Base-by-base conservation (phyloP, 139 green algal species). In the Penium margaritaceum region DNA sequence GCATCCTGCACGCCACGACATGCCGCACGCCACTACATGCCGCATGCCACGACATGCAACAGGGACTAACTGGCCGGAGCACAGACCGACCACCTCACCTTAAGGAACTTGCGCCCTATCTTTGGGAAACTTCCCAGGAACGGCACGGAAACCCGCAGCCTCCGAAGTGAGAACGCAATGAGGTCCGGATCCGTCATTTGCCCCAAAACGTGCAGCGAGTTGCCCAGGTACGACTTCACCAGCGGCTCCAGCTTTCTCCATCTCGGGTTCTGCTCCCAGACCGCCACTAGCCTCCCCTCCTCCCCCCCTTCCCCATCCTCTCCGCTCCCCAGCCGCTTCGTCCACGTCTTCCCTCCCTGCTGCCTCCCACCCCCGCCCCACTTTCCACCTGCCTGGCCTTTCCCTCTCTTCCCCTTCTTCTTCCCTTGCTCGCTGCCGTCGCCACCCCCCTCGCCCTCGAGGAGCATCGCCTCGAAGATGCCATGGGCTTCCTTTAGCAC, bases 141-240 rank as follows among this genome's bases (percentile, higher is more conserved):
- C 12, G 81, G 15, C 0, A 87, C 74, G 32, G 77, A 90, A 21
- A 85, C 69, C 6, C 88, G 82, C 66, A 96, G 75, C 6, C 88
- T 67, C 6, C 89, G 80, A 78, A 97, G 84, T 0, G 88, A 86
- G 76, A 93, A 96, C 0, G 84, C 79, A 30, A 69, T 73, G 72
- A 88, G 78, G 39, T 43, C 58, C 12, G 33, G 37, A 35, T 88
- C 84, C 5, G 84, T 81, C 63, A 87, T 77, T 2, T 79, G 68
- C 80, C 84, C 76, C 51, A 97, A 83, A 63, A 97, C 74, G 74
- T 97, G 91, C 36, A 96, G 82, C 2, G 87, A 90, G 85, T 97
- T 98, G 77, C 93, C 93, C 39, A 97, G 82, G 78, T 89, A 98
- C 12, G 84, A 90, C 66, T 93, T 92, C 14, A 90, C 73, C 43